Evolutionary conservation across 2,329 filamentous ascomycete genomes (phyloP).

Genomic region (Biscogniauxia mediterranea): DNA sequence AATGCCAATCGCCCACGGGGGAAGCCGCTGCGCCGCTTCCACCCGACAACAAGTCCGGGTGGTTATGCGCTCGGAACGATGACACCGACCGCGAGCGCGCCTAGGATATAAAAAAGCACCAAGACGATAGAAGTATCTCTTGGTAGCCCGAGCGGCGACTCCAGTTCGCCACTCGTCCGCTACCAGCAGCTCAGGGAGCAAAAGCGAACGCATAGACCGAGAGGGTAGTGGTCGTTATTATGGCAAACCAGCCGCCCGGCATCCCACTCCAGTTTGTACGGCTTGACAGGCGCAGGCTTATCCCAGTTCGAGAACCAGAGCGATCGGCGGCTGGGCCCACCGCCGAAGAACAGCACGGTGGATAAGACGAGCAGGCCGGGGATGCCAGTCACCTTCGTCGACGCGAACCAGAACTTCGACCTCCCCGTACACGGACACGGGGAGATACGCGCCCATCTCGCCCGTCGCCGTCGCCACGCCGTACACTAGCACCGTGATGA

Average conservation of each 20-base stretch:
- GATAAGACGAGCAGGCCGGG: constrained; percentile 47
- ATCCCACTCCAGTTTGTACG: constrained; percentile 14
- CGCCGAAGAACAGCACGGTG: constrained; percentile 46
- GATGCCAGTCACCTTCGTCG: constrained; percentile 49
- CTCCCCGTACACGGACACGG: constrained; percentile 47
- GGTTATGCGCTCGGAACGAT: constrained; percentile 35
- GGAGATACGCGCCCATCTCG: constrained; percentile 28
- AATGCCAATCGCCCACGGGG: constrained; percentile 52
- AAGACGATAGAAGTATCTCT: constrained; percentile 35
- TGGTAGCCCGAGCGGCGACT: constrained; percentile 22
- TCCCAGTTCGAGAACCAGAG: constrained; percentile 42
- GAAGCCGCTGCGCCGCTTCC: constrained; percentile 38
- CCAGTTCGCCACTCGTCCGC: constrained; percentile 3
- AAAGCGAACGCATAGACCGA: constrained; percentile 22
- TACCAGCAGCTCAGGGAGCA: constrained; percentile 31
- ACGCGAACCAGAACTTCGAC: constrained; percentile 50
- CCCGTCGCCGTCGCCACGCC: constrained; percentile 46
- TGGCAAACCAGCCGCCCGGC: constrained; percentile 26
- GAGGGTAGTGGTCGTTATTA: constrained; percentile 3
- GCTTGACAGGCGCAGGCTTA: constrained; percentile 30
- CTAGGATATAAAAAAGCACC: constrained; percentile 35
- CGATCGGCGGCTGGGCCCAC: constrained; percentile 41
- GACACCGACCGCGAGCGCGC: constrained; percentile 37
- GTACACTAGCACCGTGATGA: constrained; percentile 52
- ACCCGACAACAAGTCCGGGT: constrained; percentile 19